Evolutionary conservation across 495 filamentous ascomycete species (phyloP).

Genomic region (Penicillium odoratum): DNA sequence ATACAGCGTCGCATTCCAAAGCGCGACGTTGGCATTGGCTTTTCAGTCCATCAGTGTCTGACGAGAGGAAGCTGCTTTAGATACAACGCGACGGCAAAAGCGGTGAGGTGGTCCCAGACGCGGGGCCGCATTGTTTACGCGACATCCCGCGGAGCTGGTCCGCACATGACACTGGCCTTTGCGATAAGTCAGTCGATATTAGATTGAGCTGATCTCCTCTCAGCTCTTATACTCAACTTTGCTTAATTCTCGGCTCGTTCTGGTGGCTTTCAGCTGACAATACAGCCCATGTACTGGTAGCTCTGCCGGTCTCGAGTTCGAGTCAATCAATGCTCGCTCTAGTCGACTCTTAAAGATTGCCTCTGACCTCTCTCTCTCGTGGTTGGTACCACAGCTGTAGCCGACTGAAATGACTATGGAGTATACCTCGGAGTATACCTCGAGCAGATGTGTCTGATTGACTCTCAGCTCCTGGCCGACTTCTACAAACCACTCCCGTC

Average conservation of each 20-base stretch:
- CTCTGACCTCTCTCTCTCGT: not conserved
- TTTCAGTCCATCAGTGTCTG: not conserved
- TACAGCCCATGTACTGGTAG: not conserved
- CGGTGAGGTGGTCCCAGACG: not conserved
- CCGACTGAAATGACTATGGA: not conserved
- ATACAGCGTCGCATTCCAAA: not conserved
- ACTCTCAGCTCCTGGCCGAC: not conserved
- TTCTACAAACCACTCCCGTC: too few relatives aligned
- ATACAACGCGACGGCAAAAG: not conserved
- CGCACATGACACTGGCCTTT: not conserved
- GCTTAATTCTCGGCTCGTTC: not conserved
- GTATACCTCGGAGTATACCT: not conserved
- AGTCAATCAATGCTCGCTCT: not conserved
- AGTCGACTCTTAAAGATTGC: slow-evolving; percentile 1
- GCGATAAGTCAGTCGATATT: not conserved
- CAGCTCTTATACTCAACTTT: not conserved
- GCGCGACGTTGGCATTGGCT: not conserved
- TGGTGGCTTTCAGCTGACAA: not conserved
- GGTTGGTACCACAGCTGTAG: not conserved
- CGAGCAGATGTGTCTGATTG: not conserved
- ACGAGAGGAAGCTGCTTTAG: not conserved
- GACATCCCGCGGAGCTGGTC: not conserved
- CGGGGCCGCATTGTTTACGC: not conserved
- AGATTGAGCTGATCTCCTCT: not conserved
- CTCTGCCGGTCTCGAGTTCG: not conserved